Evolutionary conservation across 805 yeast genomes (phyloP).

Genomic region (Starmerella roubikii): DNA sequence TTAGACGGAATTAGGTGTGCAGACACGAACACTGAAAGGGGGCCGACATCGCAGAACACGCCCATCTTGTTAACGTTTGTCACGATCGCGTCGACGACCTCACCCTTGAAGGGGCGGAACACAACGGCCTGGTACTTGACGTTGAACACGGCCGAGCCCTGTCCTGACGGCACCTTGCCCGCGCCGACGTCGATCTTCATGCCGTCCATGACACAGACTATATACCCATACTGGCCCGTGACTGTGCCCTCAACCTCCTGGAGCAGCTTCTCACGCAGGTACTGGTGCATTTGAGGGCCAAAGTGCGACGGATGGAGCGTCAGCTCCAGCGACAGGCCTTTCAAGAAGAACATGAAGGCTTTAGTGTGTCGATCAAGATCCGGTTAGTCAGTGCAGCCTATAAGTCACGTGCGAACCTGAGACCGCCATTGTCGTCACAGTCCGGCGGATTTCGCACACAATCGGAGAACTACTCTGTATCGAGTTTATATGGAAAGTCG

Average conservation of each 20-base stretch:
- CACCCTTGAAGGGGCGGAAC: constrained; percentile 98
- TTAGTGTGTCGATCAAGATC: too few species aligned
- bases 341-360: constrained; percentile 33
- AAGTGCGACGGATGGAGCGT: constrained; percentile 95
- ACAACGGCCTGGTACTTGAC: constrained; percentile 94
- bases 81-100: constrained; percentile 94
- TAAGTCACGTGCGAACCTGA: too few species aligned
- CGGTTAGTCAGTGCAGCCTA: too few species aligned
- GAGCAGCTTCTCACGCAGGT: constrained; percentile 71
- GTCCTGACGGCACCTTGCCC: constrained; percentile 79
- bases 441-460: too few species aligned
- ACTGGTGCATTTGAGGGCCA: constrained; percentile 96
- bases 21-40: constrained; percentile 84
- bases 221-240: constrained; percentile 97
- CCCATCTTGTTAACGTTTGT: constrained; percentile 92
- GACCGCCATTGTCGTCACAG: too few species aligned
- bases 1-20: constrained; percentile 91
- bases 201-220: constrained; percentile 88
- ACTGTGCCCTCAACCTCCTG: constrained; percentile 98
- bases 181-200: constrained; percentile 90
- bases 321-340: constrained; percentile 80
- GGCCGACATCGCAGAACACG: constrained; percentile 96
- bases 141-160: constrained; percentile 91
- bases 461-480: too few species aligned
- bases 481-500: too few species aligned